Conservation (phyloP, 805 yeast species). For the Metschnikowia cerradonensis region DNA sequence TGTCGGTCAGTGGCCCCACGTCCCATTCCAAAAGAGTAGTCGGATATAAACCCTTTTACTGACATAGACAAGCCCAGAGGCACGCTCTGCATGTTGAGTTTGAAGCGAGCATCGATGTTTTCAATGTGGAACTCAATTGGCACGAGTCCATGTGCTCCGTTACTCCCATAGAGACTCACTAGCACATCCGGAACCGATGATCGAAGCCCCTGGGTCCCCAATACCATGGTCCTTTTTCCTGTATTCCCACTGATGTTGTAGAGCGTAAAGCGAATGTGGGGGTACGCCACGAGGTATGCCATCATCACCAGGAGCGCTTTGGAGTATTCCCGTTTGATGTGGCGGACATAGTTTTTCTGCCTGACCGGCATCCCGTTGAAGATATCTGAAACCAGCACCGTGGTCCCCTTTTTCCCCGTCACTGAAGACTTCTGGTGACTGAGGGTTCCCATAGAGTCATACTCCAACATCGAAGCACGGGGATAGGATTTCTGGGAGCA, state of each 20-base stretch:
- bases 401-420: slow-evolving; percentile 63
- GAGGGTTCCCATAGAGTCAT: slow-evolving; percentile 54
- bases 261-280: slow-evolving; percentile 57
- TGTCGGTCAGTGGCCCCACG: slow-evolving; percentile 73
- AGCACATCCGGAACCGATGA: slow-evolving; percentile 46
- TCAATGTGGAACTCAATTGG: slow-evolving; percentile 43
- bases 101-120: slow-evolving; percentile 23
- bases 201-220: slow-evolving; percentile 58
- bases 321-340: slow-evolving; percentile 65
- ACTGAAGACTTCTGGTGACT: slow-evolving; percentile 31
- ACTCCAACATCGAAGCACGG: slow-evolving; percentile 52
- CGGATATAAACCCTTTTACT: slow-evolving; percentile 61
- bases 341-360: slow-evolving; percentile 64
- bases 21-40: slow-evolving; percentile 68
- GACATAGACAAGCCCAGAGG: slow-evolving; percentile 8
- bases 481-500: slow-evolving; percentile 49
- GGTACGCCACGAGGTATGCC: slow-evolving; percentile 60
- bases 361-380: slow-evolving; percentile 80
- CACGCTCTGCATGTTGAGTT: slow-evolving; percentile 14
- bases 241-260: slow-evolving; percentile 44
- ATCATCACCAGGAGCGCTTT: slow-evolving; percentile 63
- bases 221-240: slow-evolving; percentile 46
- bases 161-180: slow-evolving; percentile 66
- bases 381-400: slow-evolving; percentile 51
- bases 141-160: slow-evolving; percentile 54